Evolutionary conservation across 345 rosid species (phyloP).

Genomic region (Cardiospermum halicacabum): DNA sequence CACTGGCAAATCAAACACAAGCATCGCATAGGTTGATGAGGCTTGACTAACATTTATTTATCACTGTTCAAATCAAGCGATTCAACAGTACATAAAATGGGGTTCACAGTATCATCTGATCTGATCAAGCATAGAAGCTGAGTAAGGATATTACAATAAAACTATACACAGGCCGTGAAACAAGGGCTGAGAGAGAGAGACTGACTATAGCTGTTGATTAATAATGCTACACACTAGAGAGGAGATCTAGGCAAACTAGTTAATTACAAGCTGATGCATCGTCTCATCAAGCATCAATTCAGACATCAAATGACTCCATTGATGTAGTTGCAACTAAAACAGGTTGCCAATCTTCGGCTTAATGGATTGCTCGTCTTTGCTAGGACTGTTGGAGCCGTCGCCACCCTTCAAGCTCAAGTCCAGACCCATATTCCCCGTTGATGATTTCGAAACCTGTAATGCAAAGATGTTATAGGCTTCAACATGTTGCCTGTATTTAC

Average conservation of each 20-base stretch:
- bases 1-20: too few species aligned
- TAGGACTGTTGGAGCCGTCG: slow-evolving; percentile 24
- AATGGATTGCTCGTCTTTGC: slow-evolving; percentile 20
- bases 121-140: not conserved
- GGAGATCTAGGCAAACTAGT: not conserved
- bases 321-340: not conserved
- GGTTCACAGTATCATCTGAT: not conserved
- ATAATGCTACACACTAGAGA: slow-evolving; percentile 2
- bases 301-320: not conserved
- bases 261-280: slow-evolving; percentile 14
- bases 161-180: not conserved
- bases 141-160: not conserved
- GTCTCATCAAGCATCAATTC: not conserved
- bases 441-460: slow-evolving; percentile 52
- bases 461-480: not conserved
- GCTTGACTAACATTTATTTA: not conserved
- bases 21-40: too few species aligned
- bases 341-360: not conserved
- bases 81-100: not conserved
- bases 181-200: not conserved
- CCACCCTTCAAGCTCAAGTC: slow-evolving; percentile 48
- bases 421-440: slow-evolving; percentile 42
- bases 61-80: not conserved
- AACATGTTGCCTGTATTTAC: too few species aligned
- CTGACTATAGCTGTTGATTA: not conserved